Conservation (phyloP, 192 early-diverging fungal species). For the Rhizoclosmatium globosum region DNA sequence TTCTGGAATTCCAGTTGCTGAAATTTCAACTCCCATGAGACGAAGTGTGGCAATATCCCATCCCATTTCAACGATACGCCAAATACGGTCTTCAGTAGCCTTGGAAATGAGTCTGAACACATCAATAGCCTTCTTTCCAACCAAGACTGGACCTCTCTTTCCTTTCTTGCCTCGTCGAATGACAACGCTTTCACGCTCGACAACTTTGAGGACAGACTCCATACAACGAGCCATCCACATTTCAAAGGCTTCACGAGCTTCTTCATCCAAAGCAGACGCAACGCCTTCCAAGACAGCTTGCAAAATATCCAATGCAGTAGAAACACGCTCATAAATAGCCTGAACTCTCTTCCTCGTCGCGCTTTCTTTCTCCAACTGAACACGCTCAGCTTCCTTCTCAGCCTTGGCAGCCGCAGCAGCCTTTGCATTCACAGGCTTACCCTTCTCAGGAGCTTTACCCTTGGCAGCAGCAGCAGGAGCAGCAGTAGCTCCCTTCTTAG, state of each 20-base stretch:
- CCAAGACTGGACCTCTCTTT: conserved; percentile 55
- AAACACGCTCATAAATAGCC: conserved; percentile 54
- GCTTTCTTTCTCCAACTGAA: conserved; percentile 76
- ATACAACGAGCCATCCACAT: conserved; percentile 45
- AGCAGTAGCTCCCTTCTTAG: conserved; percentile 63
- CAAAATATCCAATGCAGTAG: conserved; percentile 71
- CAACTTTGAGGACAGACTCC: conserved; percentile 49
- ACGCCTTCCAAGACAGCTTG: conserved; percentile 71
- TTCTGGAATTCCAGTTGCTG: conserved; percentile 32
- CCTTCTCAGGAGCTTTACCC: conserved; percentile 20
- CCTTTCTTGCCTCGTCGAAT: conserved; percentile 20
- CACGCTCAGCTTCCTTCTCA: conserved; percentile 76
- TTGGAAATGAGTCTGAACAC: conserved; percentile 56
- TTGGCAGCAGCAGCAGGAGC: conserved; percentile 1
- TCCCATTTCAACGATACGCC: conserved; percentile 25
- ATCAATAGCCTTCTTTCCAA: conserved; percentile 64
- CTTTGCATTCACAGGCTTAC: conserved; percentile 49
- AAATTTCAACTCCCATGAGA: conserved; percentile 44
- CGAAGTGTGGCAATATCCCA: conserved; percentile 46
- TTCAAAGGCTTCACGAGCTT: conserved; percentile 65
- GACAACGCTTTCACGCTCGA: conserved; percentile 48
- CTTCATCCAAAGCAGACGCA: conserved; percentile 57
- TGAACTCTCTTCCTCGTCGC: conserved; percentile 74
- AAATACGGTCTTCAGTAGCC: conserved; percentile 21
- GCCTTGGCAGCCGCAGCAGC: conserved; percentile 66